Evolutionary conservation across 2,329 filamentous ascomycete species (phyloP).

Genomic region (Microdochium paspali): DNA sequence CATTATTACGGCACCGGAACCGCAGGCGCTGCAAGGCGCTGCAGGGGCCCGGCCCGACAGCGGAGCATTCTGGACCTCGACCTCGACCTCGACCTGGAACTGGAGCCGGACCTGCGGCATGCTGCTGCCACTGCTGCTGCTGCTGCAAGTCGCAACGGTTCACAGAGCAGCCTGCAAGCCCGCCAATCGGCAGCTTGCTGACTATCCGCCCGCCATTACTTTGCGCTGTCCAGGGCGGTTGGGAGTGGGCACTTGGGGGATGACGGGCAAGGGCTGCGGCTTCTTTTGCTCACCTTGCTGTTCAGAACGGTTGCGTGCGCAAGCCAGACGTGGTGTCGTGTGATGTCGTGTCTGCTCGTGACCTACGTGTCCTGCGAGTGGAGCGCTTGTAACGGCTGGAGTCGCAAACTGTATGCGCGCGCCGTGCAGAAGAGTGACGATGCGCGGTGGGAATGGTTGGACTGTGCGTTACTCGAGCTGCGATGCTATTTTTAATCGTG

Average conservation of each 20-base stretch:
- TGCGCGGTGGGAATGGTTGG: no score
- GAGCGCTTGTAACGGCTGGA: background rate
- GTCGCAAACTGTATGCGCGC: background rate
- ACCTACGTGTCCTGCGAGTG: background rate
- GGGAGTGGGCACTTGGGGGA: no score
- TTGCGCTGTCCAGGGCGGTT: no score
- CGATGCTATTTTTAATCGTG: no score
- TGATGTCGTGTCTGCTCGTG: background rate
- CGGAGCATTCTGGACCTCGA: no score
- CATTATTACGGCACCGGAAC: constrained; percentile 1
- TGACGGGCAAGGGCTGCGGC: no score
- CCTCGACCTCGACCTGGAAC: no score
- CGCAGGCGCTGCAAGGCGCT: background rate
- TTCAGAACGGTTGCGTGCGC: background rate
- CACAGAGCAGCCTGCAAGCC: background rate
- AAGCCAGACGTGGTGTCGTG: background rate
- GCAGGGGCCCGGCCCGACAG: background rate
- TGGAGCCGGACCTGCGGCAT: no score
- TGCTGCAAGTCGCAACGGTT: background rate
- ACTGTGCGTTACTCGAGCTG: no score
- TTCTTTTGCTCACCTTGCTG: background rate
- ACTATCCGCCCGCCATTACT: background rate
- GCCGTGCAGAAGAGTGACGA: no score
- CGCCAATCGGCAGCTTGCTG: background rate
- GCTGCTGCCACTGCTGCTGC: no score